Conservation (phyloP, 1,284 basidiomycete species). For the Neotropicomus parvogracilis region DNA sequence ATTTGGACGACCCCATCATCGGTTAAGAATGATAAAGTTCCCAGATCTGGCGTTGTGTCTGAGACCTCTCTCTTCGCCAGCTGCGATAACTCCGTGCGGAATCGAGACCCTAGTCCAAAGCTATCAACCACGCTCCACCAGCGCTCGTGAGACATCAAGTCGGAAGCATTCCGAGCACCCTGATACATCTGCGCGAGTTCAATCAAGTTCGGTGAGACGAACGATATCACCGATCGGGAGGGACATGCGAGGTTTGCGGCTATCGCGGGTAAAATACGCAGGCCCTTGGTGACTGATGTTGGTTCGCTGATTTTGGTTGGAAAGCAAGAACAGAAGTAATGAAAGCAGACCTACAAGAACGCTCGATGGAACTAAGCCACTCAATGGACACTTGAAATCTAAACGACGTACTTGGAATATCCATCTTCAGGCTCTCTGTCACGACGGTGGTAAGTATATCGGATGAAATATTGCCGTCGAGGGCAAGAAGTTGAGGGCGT, state of each 20-base stretch:
- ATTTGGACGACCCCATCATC: conserved; percentile 72
- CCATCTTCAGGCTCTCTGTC: conserved; percentile 41
- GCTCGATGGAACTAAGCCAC: conserved; percentile 35
- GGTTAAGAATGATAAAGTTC: conserved; percentile 61
- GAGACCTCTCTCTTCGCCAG: conserved; percentile 47
- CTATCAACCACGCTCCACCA: conserved; percentile 69
- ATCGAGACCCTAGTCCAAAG: conserved; percentile 59
- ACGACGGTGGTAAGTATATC: conserved; percentile 54
- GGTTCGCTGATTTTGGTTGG: conserved; percentile 59
- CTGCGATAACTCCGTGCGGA: conserved; percentile 60
- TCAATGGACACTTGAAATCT: background rate
- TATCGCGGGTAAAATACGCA: conserved; percentile 66
- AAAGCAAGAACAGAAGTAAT: background rate
- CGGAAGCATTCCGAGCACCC: conserved; percentile 43
- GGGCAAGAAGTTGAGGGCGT: conserved; percentile 60
- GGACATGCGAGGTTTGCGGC: conserved; percentile 30
- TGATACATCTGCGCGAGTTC: conserved; percentile 72
- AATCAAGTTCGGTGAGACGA: conserved; percentile 74
- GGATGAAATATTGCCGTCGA: conserved; percentile 80
- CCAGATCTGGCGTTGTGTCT: conserved; percentile 38
- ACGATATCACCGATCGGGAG: conserved; percentile 51
- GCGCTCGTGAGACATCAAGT: conserved; percentile 47
- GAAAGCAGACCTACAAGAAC: conserved; percentile 51
- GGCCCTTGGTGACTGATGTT: conserved; percentile 81
- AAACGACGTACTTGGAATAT: conserved; percentile 51